Evolutionary conservation across 805 yeast species (phyloP).

Genomic region (Grigorovia yakushimaensis): DNA sequence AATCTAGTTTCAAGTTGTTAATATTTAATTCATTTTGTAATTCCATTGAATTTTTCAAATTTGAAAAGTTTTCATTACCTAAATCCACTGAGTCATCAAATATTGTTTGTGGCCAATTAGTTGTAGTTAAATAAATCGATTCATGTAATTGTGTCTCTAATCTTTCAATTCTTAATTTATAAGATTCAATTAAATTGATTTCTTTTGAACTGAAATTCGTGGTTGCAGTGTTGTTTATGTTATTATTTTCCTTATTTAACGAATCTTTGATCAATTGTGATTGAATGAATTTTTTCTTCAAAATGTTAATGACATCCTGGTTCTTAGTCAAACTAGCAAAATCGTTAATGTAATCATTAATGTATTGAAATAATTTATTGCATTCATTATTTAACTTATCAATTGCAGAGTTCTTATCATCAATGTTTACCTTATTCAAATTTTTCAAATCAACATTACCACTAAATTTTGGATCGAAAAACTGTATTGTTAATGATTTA

Average conservation of each 20-base stretch:
- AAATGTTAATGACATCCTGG: constrained; percentile 26
- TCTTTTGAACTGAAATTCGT: background rate
- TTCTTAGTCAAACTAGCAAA: constrained; percentile 27
- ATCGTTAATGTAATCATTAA: constrained; percentile 30
- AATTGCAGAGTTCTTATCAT: background rate
- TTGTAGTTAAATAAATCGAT: constrained; percentile 49
- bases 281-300: constrained; percentile 13
- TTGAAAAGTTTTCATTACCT: background rate
- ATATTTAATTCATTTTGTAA: background rate
- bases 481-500: background rate
- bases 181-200: constrained; percentile 15
- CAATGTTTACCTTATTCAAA: background rate
- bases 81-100: constrained; percentile 7
- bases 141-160: constrained; percentile 72
- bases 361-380: constrained; percentile 18
- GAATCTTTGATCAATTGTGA: constrained; percentile 5
- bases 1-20: background rate
- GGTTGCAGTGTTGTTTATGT: background rate
- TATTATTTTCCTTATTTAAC: background rate
- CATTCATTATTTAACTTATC: background rate
- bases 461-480: constrained; percentile 2
- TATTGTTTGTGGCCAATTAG: constrained; percentile 38
- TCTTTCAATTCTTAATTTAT: constrained; percentile 62
- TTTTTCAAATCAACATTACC: background rate
- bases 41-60: background rate